phyloP scores from a whole-genome alignment of 2,329 filamentous ascomycete species.

The Akanthomyces lecanii region DNA sequence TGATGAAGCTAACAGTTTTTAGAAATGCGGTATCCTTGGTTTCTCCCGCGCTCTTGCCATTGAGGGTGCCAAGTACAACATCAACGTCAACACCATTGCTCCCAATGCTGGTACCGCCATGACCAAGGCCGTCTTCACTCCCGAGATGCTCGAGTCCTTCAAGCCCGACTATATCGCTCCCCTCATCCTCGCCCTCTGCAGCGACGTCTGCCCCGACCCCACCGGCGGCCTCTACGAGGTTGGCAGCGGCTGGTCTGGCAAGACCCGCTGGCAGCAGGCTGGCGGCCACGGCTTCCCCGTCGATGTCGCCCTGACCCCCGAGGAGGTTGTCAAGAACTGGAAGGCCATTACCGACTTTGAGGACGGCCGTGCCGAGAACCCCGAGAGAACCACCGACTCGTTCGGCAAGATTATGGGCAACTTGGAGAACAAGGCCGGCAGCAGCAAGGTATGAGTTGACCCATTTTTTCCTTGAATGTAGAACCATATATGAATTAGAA shows the following conservation, averaged over 20 bases:
- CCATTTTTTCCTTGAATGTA: constrained; percentile 20
- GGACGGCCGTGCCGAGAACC: constrained; percentile 81
- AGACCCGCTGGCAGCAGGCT: constrained; percentile 90
- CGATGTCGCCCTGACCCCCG: constrained; percentile 76
- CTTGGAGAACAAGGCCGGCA: constrained; percentile 66
- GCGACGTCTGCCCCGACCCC: constrained; percentile 78
- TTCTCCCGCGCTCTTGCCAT: constrained; percentile 90
- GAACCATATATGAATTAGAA: constrained; percentile 18
- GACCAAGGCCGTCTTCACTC: constrained; percentile 89
- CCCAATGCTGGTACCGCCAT: constrained; percentile 95
- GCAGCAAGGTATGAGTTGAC: constrained; percentile 54
- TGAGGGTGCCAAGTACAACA: constrained; percentile 96
- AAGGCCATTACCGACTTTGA: constrained; percentile 81
- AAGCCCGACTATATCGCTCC: constrained; percentile 98
- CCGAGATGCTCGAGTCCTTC: constrained; percentile 97
- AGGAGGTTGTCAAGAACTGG: constrained; percentile 75
- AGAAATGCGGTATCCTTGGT: constrained; percentile 90
- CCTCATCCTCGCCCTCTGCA: constrained; percentile 76
- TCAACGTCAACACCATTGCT: constrained; percentile 95
- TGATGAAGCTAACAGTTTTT: constrained; percentile 21
- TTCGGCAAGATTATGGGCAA: constrained; percentile 76
- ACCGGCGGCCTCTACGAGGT: constrained; percentile 92
- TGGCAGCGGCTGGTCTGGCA: constrained; percentile 87
- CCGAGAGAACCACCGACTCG: constrained; percentile 71
- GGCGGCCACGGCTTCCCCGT: constrained; percentile 89